phyloP scores from a whole-genome alignment of 2,329 filamentous ascomycete genomes.

The Drechslera avenae region DNA sequence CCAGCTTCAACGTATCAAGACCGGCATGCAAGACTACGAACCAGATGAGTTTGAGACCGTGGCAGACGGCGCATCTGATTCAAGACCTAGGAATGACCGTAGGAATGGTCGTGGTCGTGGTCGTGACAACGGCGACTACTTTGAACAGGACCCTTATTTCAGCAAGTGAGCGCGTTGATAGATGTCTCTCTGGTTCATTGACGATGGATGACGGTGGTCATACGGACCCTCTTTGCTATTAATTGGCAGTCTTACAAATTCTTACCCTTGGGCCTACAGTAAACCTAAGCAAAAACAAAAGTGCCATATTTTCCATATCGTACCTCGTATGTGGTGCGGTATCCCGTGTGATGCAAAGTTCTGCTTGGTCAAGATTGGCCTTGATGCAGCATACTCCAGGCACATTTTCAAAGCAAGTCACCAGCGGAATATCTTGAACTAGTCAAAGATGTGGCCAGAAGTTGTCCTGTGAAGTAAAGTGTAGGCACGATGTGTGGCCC shows the following conservation, averaged over 20 bases:
- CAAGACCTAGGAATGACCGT: slow-evolving; percentile 30
- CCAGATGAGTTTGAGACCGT: slow-evolving; percentile 68
- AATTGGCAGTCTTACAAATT: slow-evolving; percentile 5
- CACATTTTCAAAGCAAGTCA: no score
- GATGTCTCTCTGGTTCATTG: not conserved
- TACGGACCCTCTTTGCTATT: not conserved
- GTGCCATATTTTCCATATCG: not conserved
- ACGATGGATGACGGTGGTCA: not conserved
- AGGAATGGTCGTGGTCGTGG: slow-evolving; percentile 18
- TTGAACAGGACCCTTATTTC: slow-evolving; percentile 38
- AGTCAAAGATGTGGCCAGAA: no score
- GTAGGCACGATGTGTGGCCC: not conserved
- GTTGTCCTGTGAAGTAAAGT: no score
- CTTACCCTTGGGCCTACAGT: slow-evolving; percentile 29
- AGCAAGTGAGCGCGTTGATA: slow-evolving; percentile 21
- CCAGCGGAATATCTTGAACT: no score
- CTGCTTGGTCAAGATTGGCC: no score
- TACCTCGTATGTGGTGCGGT: no score
- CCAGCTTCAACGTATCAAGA: slow-evolving; percentile 75
- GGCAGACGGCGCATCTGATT: slow-evolving; percentile 50
- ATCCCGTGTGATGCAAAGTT: not conserved
- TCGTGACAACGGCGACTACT: slow-evolving; percentile 34
- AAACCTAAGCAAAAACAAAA: slow-evolving; percentile 19
- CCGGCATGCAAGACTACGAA: slow-evolving; percentile 59
- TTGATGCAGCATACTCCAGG: no score